Base-by-base conservation (phyloP, 1,139 yeast genomes). In the Zhuliangozyma blackwelliae region DNA sequence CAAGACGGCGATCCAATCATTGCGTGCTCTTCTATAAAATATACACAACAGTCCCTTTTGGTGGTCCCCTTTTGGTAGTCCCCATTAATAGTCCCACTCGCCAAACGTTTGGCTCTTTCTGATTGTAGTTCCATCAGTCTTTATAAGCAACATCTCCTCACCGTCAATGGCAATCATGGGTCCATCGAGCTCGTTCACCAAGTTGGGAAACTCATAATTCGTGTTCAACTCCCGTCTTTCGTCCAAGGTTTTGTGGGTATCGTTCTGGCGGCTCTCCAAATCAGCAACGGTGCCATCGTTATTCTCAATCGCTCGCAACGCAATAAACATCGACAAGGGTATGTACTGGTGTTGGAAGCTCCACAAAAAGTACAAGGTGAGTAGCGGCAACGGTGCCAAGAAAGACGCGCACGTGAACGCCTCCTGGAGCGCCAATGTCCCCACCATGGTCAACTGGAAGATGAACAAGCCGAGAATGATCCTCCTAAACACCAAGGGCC, bases 391-490 rank as follows among this genome's bases (percentile, higher is more conserved):
- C 1, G 97, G 97, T 1, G 81, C 67, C 34, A 90, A 63, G 44
- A 80, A 71, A 27, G 84, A 64, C 0, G 96, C 88, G 33, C 87
- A 65, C 9, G 79, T 62, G 63, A 82, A 89, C 0, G 95, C 95
- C 43, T 83, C 80, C 49, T 87, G 79, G 11, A 84, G 72, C 1
- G 86, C 92, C 41, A 90, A 65, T 1, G 95, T 82, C 2, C 97
- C 97, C 2, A 90, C 89, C 88, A 89, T 88, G 11, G 96, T 87
- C 40, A 90, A 60, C 52, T 92, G 97, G 55, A 92, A 72, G 35
- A 80, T 68, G 10, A 78, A 58, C 23, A 79, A 59, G 0, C 86
- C 86, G 29, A 80, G 49, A 36, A 77, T 69, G 3, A 79, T 71
- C 34, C 86, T 59, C 44, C 81, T 63, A 43, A 79, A 77, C 3